Percentiles rank a stretch among this genome's conserved stretches.
Evolutionary conservation across 164 flowering plant genomes (phyloP).

Genomic region (Chimonanthus praecox): DNA sequence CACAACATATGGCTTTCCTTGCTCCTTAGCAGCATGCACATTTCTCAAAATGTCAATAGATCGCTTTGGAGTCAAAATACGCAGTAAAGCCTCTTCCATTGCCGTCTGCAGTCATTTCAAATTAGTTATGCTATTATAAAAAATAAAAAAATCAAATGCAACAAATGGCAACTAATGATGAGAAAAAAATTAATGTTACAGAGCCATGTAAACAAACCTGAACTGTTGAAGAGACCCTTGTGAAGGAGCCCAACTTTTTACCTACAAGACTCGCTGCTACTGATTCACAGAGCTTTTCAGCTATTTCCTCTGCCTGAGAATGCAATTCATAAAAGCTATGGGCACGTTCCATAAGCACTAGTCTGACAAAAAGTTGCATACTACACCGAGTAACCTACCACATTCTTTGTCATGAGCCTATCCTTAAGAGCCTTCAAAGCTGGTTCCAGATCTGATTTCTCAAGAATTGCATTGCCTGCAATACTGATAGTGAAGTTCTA

Average conservation of each 20-base stretch:
- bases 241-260: constrained; percentile 78
- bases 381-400: constrained; percentile 51
- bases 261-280: constrained; percentile 94
- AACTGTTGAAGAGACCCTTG: constrained; percentile 85
- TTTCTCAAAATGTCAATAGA: constrained; percentile 94
- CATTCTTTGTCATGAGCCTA: constrained; percentile 97
- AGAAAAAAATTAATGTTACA: not conserved
- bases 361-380: not conserved
- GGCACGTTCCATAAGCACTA: constrained; percentile 6
- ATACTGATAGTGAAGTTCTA: constrained; percentile 46
- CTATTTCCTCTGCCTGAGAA: constrained; percentile 89
- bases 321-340: constrained; percentile 1
- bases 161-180: not conserved
- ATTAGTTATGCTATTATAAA: not conserved
- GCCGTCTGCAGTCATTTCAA: constrained; percentile 54
- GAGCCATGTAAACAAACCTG: constrained; percentile 43
- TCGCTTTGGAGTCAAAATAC: constrained; percentile 89
- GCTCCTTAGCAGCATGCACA: constrained; percentile 93
- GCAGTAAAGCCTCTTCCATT: constrained; percentile 97
- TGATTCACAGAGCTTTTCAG: constrained; percentile 96
- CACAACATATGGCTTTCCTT: constrained; percentile 85
- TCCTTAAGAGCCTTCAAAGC: constrained; percentile 95
- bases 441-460: constrained; percentile 85
- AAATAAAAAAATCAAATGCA: constrained; percentile 1
- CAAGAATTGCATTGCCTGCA: constrained; percentile 89